Conservation (phyloP, 2,329 filamentous ascomycete genomes). For the Phaeosphaeria sp. region DNA sequence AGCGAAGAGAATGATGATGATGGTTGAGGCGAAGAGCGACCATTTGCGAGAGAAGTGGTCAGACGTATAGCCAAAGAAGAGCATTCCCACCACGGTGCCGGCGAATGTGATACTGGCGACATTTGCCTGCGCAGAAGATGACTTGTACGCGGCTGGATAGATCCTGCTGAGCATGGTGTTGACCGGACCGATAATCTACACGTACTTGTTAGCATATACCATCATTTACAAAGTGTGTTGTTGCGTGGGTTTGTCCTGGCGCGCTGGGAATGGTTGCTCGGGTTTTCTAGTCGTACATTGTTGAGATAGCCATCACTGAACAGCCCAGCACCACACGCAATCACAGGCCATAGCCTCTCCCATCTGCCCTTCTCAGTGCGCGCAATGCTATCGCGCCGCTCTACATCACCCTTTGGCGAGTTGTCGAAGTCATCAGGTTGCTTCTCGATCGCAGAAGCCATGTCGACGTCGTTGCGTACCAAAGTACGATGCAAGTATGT, state of each 20-base stretch:
- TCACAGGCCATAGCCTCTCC: slow-evolving; percentile 70
- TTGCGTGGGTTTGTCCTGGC: slow-evolving; percentile 6
- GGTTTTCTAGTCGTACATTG: slow-evolving; percentile 61
- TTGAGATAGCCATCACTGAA: slow-evolving; percentile 95
- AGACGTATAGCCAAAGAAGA: slow-evolving; percentile 79
- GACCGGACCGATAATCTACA: slow-evolving; percentile 83
- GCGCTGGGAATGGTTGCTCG: slow-evolving; percentile 3
- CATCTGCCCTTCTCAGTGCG: slow-evolving; percentile 42
- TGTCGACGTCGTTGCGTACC: slow-evolving; percentile 2
- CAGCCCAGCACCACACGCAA: slow-evolving; percentile 87
- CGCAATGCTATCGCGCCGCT: slow-evolving; percentile 35
- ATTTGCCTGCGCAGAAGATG: slow-evolving; percentile 73
- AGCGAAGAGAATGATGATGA: slow-evolving; percentile 85
- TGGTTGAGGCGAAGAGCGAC: slow-evolving; percentile 78
- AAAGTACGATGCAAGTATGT: not conserved
- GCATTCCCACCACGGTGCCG: slow-evolving; percentile 82
- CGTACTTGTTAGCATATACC: slow-evolving; percentile 13
- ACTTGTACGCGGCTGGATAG: slow-evolving; percentile 73
- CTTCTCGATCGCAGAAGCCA: slow-evolving; percentile 18
- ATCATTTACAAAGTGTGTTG: not conserved
- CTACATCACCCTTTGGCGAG: slow-evolving; percentile 15
- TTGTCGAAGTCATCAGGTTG: slow-evolving; percentile 2
- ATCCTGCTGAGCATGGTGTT: slow-evolving; percentile 74
- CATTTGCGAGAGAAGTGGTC: slow-evolving; percentile 87
- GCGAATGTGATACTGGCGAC: slow-evolving; percentile 85